These are phyloP conservation scores for Sordaria brevicollis DNA, from an alignment of 495 filamentous ascomycete species.

Conservation along the genomic window DNA sequence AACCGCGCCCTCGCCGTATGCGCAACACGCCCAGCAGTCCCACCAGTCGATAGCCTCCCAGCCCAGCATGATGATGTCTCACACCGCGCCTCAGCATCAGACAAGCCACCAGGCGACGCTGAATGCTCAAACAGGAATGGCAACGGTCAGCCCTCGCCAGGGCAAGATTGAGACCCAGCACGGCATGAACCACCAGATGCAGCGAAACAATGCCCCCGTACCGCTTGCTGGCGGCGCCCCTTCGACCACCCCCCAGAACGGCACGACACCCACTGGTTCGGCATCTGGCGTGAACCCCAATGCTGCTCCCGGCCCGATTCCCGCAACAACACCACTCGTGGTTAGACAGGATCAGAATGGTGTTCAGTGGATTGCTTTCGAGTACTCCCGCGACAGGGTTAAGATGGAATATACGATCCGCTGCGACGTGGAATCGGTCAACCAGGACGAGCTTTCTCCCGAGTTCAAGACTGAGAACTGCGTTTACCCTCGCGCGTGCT, in stretches of 20 bases:
- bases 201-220: slow-evolving; percentile 44
- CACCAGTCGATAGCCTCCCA: slow-evolving; percentile 51
- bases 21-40: slow-evolving; percentile 59
- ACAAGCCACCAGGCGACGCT: slow-evolving; percentile 35
- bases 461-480: slow-evolving; percentile 98
- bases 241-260: slow-evolving; percentile 37
- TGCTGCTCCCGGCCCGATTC: slow-evolving; percentile 94
- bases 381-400: slow-evolving; percentile 93
- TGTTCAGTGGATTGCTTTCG: slow-evolving; percentile 98
- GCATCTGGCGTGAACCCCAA: slow-evolving; percentile 61
- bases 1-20: slow-evolving; percentile 62
- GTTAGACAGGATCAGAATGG: slow-evolving; percentile 94
- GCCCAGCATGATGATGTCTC: slow-evolving; percentile 47
- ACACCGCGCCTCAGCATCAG: slow-evolving; percentile 41
- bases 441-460: slow-evolving; percentile 68
- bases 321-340: slow-evolving; percentile 91
- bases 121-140: slow-evolving; percentile 39
- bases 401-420: slow-evolving; percentile 99
- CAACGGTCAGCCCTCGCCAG: slow-evolving; percentile 49
- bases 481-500: slow-evolving; percentile 93
- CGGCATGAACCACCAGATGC: slow-evolving; percentile 41
- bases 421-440: slow-evolving; percentile 94
- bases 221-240: slow-evolving; percentile 29
- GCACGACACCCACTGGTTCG: slow-evolving; percentile 36
- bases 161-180: slow-evolving; percentile 49